A percentile compares a stretch with the other conserved stretches of the same genome.
Evolutionary conservation across 176 grass and related monocot genomes (phyloP).

Genomic region (Pharus latifolius): DNA sequence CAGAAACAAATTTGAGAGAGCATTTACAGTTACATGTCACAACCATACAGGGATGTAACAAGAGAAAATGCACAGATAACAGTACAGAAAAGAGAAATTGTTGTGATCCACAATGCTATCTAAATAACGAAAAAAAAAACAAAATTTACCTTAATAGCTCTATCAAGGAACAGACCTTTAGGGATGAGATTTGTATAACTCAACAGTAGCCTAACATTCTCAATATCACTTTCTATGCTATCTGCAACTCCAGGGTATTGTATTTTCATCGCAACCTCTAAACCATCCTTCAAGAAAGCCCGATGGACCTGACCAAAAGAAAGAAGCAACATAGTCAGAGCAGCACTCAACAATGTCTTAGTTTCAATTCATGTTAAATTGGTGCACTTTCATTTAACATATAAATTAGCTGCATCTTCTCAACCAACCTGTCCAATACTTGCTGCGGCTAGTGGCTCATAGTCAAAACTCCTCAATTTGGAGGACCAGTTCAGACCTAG

Average conservation of each 20-base stretch:
- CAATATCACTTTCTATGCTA: slow-evolving; percentile 95
- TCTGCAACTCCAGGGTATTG: slow-evolving; percentile 94
- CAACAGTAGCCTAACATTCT: slow-evolving; percentile 82
- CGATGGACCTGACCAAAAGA: slow-evolving; percentile 59
- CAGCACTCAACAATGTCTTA: neutral
- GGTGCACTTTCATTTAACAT: neutral
- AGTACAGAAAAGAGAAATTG: neutral
- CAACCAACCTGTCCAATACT: slow-evolving; percentile 68
- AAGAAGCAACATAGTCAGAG: neutral
- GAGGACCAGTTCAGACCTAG: slow-evolving; percentile 69
- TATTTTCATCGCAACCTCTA: slow-evolving; percentile 89
- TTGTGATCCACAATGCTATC: neutral
- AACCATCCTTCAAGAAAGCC: slow-evolving; percentile 71
- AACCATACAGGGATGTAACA: neutral
- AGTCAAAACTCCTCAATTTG: slow-evolving; percentile 83
- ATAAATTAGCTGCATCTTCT: neutral
- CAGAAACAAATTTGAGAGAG: neutral
- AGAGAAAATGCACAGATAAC: too few relatives aligned
- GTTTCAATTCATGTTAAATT: neutral
- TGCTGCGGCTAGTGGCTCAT: slow-evolving; percentile 81
- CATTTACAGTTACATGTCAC: neutral
- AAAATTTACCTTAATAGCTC: slow-evolving; percentile 83
- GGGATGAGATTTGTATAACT: slow-evolving; percentile 94
- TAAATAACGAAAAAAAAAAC: neutral
- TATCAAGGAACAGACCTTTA: slow-evolving; percentile 97